Evolutionary conservation across 306 rosid species (phyloP), one percentile per base, ranked within the genome.

Genomic region (Fragaria vesca): DNA sequence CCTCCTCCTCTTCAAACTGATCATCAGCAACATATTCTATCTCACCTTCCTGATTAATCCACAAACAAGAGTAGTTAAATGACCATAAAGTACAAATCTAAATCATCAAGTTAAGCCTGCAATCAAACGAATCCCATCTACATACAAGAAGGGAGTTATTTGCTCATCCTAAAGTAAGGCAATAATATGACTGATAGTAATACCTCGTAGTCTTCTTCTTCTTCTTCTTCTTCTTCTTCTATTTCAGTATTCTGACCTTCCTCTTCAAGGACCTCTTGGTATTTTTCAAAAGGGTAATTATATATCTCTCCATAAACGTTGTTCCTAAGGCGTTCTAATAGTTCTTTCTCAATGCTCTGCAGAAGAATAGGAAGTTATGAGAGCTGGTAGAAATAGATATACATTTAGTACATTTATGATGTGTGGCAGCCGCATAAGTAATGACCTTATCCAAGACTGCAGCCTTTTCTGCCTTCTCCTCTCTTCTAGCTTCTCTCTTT

Each of bases 401-500:
- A 71, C 38, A 70, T 58, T 47, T 3, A 13, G 24, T 47, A 61
- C 54, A 80, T 58, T 46, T 55, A 43, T 55, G 70, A 74, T 26
- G 71, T 48, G 42, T 42, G 60, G 66, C 76, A 76, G 55, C 17
- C 15, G 77, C 77, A 57, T 57, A 55, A 76, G 75, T 30, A 68
- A 78, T 15, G 81, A 92, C 98, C 97, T 89, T 91, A 2, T 89
- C 90, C 78, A 92, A 52, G 65, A 81, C 51, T 74, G 96, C 97
- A 61, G 93, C 98, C 32, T 73, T 88, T 85, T 83, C 93, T 2
- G 95, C 97, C 87, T 94, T 95, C 77, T 86, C 92, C 79, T 92
- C 88, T 87, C 98, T 91, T 87, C 97, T 89, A 81, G 89, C 77
- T 76, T 92, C 96, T 85, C 96, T 92, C 88, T 89, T 94, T 75